Conservation (phyloP, 1,284 basidiomycete species). For the Dichomitus squalens region DNA sequence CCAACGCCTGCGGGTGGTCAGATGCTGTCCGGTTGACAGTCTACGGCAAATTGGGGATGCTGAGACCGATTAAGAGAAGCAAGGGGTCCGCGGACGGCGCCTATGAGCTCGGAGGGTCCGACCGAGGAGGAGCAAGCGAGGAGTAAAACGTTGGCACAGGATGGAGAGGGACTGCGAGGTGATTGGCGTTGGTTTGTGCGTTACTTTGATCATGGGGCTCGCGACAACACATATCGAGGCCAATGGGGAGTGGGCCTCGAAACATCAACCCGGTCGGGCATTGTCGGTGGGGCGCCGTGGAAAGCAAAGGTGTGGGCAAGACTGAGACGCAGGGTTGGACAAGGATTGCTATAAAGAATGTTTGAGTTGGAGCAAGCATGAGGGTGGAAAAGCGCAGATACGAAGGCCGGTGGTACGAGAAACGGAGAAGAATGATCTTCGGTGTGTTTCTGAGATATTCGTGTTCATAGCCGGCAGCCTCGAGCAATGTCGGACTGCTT, state of each 20-base stretch:
- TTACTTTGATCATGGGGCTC: conserved; percentile 4
- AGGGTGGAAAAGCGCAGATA: no score
- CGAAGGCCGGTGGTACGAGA: no score
- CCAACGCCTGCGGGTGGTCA: background rate
- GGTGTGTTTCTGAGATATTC: no score
- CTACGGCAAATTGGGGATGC: background rate
- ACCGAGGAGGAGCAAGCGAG: background rate
- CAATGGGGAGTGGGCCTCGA: conserved; percentile 1
- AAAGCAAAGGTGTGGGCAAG: background rate
- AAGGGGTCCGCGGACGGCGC: background rate
- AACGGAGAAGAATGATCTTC: no score
- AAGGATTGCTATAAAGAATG: no score
- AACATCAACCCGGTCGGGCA: conserved; percentile 9
- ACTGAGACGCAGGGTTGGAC: background rate
- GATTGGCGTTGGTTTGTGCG: background rate
- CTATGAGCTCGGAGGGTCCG: background rate
- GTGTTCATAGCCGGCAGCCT: no score
- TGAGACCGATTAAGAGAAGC: background rate
- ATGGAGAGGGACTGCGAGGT: background rate
- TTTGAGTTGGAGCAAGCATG: no score
- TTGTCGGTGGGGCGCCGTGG: conserved; percentile 7
- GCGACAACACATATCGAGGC: background rate
- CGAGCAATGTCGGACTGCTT: no score
- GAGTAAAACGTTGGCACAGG: background rate
- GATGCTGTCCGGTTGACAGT: background rate